Evolutionary conservation across 2,329 filamentous ascomycete species (phyloP), one percentile per base, ranked within the genome.

Genomic region (Berkeleyomyces basicola): DNA sequence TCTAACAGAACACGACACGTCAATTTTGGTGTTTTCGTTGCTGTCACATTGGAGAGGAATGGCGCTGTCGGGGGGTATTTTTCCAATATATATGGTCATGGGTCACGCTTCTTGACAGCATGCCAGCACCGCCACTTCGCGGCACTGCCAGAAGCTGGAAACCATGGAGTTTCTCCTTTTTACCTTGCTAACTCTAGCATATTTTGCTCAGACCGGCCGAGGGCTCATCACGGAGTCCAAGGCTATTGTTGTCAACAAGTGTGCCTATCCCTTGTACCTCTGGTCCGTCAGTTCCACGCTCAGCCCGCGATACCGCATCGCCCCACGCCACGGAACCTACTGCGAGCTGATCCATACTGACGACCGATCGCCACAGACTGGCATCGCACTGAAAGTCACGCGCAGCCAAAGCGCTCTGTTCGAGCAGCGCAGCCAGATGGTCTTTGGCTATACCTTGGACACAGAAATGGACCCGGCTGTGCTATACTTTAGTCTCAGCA

Each of bases 401-500:
- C 60, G 64, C 31, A 64, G 67, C 0, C 59, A 69, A 33, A 69
- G 74, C 63, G 73, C 73, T 40, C 69, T 76, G 43, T 74, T 69
- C 69, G 71, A 70, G 1, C 72, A 71, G 65, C 70, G 70, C 23
- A 69, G 74, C 37, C 72, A 76, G 70, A 72, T 71, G 66, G 69
- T 71, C 63, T 74, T 72, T 57, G 73, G 74, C 40, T 75, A 74
- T 66, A 74, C 66, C 67, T 70, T 76, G 33, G 70, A 73, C 61
- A 67, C 67, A 60, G 65, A 55, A 58, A 65, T 65, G 5, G 63
- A 47, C 6, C 47, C 60, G 2, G 7, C 16, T 4, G 47, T 42
- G 46, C 40, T 76, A 59, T 76, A 71, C 71, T 76, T 75, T 61
- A 74, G 76, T 63, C 67, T 76, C 31, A 72, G 69, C 67, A 69